A percentile compares a stretch with the other conserved stretches of the same genome.
Evolutionary conservation across 2,329 filamentous ascomycete genomes (phyloP).

Genomic region (Aureobasidium sp.): DNA sequence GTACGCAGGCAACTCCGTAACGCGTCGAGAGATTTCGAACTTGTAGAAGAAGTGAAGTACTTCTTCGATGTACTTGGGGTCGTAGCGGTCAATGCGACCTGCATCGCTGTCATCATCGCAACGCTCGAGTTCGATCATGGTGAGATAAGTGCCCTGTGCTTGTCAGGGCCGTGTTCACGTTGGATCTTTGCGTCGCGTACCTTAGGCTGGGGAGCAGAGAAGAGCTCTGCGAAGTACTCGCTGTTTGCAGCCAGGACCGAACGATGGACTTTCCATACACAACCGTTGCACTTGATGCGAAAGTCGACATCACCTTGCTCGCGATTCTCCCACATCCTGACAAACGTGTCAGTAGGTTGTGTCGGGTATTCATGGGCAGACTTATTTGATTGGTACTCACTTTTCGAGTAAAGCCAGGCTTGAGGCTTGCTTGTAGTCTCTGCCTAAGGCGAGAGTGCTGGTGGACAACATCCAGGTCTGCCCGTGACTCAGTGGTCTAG

Average conservation of each 20-base stretch:
- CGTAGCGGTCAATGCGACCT: background rate
- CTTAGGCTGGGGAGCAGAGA: background rate
- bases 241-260: background rate
- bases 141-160: background rate
- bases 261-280: background rate
- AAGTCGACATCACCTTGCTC: background rate
- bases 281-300: background rate
- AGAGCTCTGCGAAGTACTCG: background rate
- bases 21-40: background rate
- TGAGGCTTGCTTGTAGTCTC: background rate
- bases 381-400: background rate
- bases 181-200: background rate
- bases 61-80: slow-evolving; percentile 1
- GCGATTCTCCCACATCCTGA: slow-evolving; percentile 5
- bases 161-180: background rate
- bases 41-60: slow-evolving; percentile 8
- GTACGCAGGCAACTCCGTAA: background rate
- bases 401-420: background rate
- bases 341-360: background rate
- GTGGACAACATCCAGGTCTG: background rate
- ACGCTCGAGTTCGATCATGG: slow-evolving; percentile 4
- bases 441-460: background rate
- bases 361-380: background rate
- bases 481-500: background rate
- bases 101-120: background rate